Base-by-base conservation (phyloP, 1,139 yeast species). In the Pichia inconspicua region DNA sequence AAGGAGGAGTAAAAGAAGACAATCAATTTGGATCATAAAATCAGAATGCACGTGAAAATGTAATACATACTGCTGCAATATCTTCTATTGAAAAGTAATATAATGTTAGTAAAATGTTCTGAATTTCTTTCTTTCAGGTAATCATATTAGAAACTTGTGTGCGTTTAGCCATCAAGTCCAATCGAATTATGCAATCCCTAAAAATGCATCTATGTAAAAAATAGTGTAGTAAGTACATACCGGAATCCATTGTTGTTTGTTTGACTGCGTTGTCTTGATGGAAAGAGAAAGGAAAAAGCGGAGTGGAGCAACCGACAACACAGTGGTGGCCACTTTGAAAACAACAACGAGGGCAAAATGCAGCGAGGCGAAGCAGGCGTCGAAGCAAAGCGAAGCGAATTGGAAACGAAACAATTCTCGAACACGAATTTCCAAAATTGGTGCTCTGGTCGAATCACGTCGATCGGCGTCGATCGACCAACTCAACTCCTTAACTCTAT, bases 41-140 rank as follows among this genome's bases (percentile, higher is more conserved):
- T 22, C 22, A 22, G 5, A 22, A 22, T 22, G 22, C 22, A 22
- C 5, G 5, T 22, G 22, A 7, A 27, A 27, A 4, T 27, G 30
- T 5, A 6, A 27, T 56, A 64, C 67, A 52, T 63, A 64, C 67
- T 48, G 69, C 69, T 57, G 67, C 66, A 57, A 65, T 66, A 59
- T 65, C 68, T 63, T 64, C 68, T 65, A 60, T 60, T 58, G 42
- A 53, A 58, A n/a, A 25, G 6, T 7, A 22, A 19, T 17, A 37
- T 15, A 15, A 22, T 34, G 22, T 32, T 32, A 32, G 35, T 34
- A 34, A 14, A 17, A 15, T 34, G 19, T 11, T 34, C 12, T 30
- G n/a, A 30, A 10, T 10, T 11, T 27, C 9, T 27, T 8, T 27
- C 4, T 27, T 27, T 27, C 9, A 27, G 1, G 5, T 11, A 9